A percentile compares a stretch with the other conserved stretches of the same genome.
phyloP scores from a whole-genome alignment of 352 stramenopile species.

The Pythium guiyangense region DNA sequence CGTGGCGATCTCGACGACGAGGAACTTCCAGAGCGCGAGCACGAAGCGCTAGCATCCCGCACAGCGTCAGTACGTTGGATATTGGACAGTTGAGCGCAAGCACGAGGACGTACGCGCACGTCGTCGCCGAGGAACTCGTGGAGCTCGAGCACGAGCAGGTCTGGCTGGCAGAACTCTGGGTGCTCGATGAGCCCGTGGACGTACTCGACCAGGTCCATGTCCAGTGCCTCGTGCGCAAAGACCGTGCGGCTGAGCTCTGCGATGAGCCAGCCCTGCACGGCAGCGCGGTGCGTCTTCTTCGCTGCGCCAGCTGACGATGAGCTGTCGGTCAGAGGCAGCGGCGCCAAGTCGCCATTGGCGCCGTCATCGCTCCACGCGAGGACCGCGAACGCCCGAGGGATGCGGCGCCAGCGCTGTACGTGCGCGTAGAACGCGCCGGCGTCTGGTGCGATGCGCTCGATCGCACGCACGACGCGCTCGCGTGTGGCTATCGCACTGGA shows the following conservation, averaged over 20 bases:
- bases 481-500: background rate
- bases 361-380: conserved; percentile 22
- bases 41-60: conserved; percentile 46
- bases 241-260: conserved; percentile 39
- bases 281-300: conserved; percentile 2
- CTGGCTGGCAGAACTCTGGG: conserved; percentile 64
- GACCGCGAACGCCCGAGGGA: conserved; percentile 37
- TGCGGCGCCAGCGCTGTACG: conserved; percentile 40
- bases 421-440: conserved; percentile 32
- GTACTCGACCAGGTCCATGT: conserved; percentile 65
- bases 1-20: conserved; percentile 61
- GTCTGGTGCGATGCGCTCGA: conserved; percentile 21
- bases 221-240: conserved; percentile 25
- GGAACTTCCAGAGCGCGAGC: conserved; percentile 68
- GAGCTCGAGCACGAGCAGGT: conserved; percentile 58
- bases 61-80: background rate
- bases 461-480: conserved; percentile 19
- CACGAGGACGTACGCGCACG: conserved; percentile 21
- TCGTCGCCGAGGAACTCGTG: conserved; percentile 57
- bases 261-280: conserved; percentile 37
- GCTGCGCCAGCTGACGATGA: too few species aligned
- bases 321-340: too few species aligned
- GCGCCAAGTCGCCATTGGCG: background rate
- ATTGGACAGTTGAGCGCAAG: too few species aligned
- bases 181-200: conserved; percentile 58